Conservation (phyloP, 345 rosid genomes). For the Hibiscus mutabilis region DNA sequence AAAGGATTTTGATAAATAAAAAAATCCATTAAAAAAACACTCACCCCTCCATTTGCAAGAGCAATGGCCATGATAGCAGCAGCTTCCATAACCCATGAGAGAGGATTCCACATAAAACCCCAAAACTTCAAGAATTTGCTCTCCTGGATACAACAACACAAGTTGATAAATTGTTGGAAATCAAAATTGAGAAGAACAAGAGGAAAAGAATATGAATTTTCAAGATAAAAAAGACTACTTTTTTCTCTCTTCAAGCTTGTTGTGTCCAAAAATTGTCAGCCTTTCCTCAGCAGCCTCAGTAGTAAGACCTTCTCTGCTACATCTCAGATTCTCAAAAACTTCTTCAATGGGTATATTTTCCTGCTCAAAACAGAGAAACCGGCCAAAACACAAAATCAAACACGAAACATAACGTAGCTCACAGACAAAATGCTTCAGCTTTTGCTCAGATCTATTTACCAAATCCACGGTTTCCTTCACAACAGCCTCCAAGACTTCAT, state of each 20-base stretch:
- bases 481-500: conserved; percentile 85
- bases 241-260: conserved; percentile 95
- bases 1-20: neutral
- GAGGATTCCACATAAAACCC: conserved; percentile 99
- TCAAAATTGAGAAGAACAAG: neutral
- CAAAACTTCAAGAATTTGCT: conserved; percentile 80
- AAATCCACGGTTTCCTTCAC: conserved; percentile 96
- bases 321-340: conserved; percentile 92
- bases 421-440: neutral
- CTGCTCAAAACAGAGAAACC: conserved; percentile 29
- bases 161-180: conserved; percentile 6
- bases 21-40: conserved; percentile 17
- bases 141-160: conserved; percentile 43
- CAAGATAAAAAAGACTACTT: conserved; percentile 24
- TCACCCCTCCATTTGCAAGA: conserved; percentile 98
- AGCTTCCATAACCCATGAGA: conserved; percentile 99
- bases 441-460: conserved; percentile 72
- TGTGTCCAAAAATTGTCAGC: conserved; percentile 84
- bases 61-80: conserved; percentile 99
- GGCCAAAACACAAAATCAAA: neutral
- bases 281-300: conserved; percentile 80
- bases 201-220: neutral
- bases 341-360: conserved; percentile 98
- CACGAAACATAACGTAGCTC: neutral
- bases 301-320: conserved; percentile 86